These are phyloP conservation scores for Centaurea solstitialis DNA, from an alignment of 129 eudicot genomes.

Conservation along the genomic window DNA sequence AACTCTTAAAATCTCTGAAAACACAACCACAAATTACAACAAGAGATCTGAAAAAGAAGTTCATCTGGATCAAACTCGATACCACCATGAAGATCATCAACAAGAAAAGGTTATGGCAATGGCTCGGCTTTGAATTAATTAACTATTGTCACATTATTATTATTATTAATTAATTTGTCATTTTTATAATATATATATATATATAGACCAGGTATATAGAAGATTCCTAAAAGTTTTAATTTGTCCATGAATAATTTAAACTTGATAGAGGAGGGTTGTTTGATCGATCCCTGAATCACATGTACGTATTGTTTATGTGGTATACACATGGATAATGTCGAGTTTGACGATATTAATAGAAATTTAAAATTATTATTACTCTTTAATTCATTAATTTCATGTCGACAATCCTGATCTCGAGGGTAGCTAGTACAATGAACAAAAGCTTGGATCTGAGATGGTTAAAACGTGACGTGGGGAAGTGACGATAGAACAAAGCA, in stretches of 20 bases:
- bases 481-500: too few species aligned
- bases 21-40: conserved; percentile 1
- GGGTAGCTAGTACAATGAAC: neutral
- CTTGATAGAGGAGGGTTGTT: neutral
- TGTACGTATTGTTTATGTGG: neutral
- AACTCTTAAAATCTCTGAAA: conserved; percentile 8
- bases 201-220: neutral
- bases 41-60: conserved; percentile 17
- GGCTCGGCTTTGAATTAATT: conserved; percentile 38
- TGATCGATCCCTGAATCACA: neutral
- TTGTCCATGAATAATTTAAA: neutral
- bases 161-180: neutral
- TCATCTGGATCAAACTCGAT: conserved; percentile 23
- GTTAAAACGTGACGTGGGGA: neutral
- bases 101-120: conserved; percentile 37
- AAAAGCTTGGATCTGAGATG: neutral
- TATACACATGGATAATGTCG: neutral
- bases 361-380: too few species aligned
- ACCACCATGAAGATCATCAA: conserved; percentile 8
- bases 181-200: too few species aligned
- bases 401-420: neutral
- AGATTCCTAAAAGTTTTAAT: neutral
- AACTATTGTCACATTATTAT: neutral
- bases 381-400: too few species aligned
- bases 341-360: neutral